A percentile compares a stretch with the other conserved stretches of the same genome.
Conservation (phyloP, 441 rosid genomes). For the Corymbia calophylla region DNA sequence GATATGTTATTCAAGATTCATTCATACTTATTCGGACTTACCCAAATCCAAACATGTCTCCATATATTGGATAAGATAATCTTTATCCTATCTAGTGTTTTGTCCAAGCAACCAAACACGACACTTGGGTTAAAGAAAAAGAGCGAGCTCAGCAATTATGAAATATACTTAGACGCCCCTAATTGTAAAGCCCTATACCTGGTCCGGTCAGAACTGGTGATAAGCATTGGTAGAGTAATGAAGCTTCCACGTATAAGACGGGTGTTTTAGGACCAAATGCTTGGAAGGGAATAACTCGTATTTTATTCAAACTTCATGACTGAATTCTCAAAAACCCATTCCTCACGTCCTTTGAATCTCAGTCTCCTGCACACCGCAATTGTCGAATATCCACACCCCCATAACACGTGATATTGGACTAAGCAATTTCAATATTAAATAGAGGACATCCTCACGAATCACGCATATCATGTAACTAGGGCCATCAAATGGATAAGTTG, state of each 20-base stretch:
- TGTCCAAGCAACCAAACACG: accelerated
- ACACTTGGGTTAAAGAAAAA: not conserved
- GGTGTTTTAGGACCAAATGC: not conserved
- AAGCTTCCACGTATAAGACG: not conserved
- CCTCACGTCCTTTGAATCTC: not conserved
- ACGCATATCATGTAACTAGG: not conserved
- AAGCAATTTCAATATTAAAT: not conserved
- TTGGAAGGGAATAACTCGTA: too few relatives aligned
- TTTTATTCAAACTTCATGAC: not conserved
- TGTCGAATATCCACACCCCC: not conserved
- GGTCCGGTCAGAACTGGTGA: not conserved
- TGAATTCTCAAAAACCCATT: not conserved
- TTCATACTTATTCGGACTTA: not conserved
- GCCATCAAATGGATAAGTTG: not conserved
- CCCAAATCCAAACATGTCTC: not conserved
- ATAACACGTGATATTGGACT: not conserved
- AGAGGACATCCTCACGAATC: not conserved
- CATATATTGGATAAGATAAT: not conserved
- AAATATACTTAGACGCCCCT: not conserved
- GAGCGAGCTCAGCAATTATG: not conserved
- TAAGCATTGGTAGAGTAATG: not conserved
- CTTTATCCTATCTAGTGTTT: not conserved
- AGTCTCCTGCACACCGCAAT: not conserved
- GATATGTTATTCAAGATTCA: not conserved
- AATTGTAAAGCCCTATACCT: not conserved